Percentiles rank a stretch among this genome's conserved stretches.
Conservation (phyloP, 148 eudicot genomes). For the Rhododendron mucronatum region DNA sequence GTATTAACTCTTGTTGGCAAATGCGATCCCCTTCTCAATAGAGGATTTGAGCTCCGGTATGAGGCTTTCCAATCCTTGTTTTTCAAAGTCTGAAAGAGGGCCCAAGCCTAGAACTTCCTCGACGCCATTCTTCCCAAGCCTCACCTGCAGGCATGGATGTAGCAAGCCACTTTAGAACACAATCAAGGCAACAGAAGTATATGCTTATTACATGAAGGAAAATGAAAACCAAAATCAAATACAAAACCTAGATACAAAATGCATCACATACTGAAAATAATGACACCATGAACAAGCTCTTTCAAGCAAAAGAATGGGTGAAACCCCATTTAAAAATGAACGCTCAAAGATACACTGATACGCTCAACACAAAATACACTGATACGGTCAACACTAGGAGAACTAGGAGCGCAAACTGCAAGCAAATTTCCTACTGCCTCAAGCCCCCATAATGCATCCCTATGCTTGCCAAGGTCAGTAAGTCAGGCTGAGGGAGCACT, state of each 20-base stretch:
- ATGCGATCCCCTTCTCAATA: constrained; percentile 73
- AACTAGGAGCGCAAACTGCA: neutral
- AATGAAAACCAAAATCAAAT: neutral
- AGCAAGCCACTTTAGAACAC: constrained; percentile 3
- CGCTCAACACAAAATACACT: neutral
- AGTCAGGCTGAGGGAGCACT: neutral
- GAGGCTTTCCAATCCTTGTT: constrained; percentile 60
- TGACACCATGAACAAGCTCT: neutral
- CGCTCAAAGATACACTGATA: neutral
- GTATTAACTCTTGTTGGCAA: constrained; percentile 42
- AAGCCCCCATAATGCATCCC: neutral
- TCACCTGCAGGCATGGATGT: constrained; percentile 51
- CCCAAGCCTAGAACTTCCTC: constrained; percentile 78
- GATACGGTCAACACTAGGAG: neutral
- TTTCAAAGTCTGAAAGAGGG: constrained; percentile 58
- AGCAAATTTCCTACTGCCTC: neutral
- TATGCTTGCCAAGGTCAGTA: neutral
- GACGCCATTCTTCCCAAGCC: constrained; percentile 90
- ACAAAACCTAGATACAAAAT: neutral
- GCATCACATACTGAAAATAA: neutral
- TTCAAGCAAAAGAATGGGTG: neutral
- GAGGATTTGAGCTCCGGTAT: constrained; percentile 67
- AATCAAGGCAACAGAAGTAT: neutral
- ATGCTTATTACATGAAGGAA: neutral
- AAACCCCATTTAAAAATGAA: neutral